Base-by-base conservation (phyloP, 176 grass and related monocot species). In the Carex scoparia region DNA sequence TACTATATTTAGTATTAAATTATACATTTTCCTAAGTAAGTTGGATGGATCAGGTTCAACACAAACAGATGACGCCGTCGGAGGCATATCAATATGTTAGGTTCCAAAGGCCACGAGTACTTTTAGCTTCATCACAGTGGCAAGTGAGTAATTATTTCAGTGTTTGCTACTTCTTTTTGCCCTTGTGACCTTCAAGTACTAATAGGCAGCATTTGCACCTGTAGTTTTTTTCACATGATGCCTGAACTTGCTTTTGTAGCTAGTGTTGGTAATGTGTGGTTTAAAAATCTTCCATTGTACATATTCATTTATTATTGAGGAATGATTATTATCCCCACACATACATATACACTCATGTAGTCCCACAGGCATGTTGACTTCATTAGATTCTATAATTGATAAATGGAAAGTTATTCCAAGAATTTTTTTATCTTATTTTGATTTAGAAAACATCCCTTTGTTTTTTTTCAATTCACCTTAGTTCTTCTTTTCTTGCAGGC, bases 71-170 rank as follows among this genome's bases (percentile, higher is more conserved):
- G 93, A 87, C 88, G 6, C 95, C 95, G 59, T 33, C 69, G 6
- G 85, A 87, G 80, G 95, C 93, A 85, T 95, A 90, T 84, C 84
- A 94, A 82, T 88, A 94, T 93, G 91, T 98, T n/a, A 87, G 90
- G n/a, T 78, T 86, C 79, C 87, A 44, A 61, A 91, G 95, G 84
- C 93, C 93, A 70, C 92, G 95, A 65, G 95, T 98, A 6, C 83
- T 93, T 72, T 92, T 95, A 90, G 93, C 93, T 84, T 84, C 91
- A 77, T 74, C 93, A 82, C 95, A 98, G 61, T 85, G 91, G 85
- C 85, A 98, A 65, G 95, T 95, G 87, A 84, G 82, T 77, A 56
- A 6, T 81, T 71, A 86, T 18, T 81, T 56, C 28, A 58, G 14
- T 33, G 76, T 60, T n/a, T 32, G 11, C 66, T 1, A 30, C 4